phyloP scores from a whole-genome alignment of 495 filamentous ascomycete genomes.

The Ascobolus immersus region DNA sequence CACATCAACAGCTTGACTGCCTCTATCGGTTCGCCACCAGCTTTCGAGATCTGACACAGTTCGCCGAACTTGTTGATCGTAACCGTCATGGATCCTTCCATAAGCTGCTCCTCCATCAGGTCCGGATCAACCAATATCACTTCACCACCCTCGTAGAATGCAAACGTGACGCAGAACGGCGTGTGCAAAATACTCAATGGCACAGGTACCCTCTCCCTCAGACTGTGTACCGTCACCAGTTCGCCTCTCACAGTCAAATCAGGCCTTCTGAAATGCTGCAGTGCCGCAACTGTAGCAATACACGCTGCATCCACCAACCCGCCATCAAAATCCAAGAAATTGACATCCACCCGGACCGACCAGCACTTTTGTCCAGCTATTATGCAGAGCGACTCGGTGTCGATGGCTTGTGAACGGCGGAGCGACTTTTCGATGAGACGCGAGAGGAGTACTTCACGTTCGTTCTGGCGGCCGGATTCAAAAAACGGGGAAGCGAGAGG shows the following conservation, averaged over 20 bases:
- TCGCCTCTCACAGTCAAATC: slow-evolving; percentile 67
- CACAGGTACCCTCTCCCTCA: slow-evolving; percentile 72
- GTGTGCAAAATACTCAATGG: slow-evolving; percentile 69
- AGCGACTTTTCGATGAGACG: slow-evolving; percentile 78
- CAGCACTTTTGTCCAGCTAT: slow-evolving; percentile 74
- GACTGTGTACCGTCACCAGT: slow-evolving; percentile 49
- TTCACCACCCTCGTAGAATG: slow-evolving; percentile 41
- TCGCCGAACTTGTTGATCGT: slow-evolving; percentile 74
- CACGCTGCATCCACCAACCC: slow-evolving; percentile 65
- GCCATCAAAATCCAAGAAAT: slow-evolving; percentile 72
- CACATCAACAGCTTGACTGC: slow-evolving; percentile 49
- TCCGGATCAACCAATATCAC: slow-evolving; percentile 45
- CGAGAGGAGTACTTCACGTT: slow-evolving; percentile 59
- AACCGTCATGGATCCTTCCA: slow-evolving; percentile 61
- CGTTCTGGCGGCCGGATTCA: slow-evolving; percentile 55
- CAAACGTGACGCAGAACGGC: slow-evolving; percentile 68
- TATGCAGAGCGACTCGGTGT: slow-evolving; percentile 87
- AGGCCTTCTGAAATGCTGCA: slow-evolving; percentile 71
- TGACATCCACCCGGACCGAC: slow-evolving; percentile 66
- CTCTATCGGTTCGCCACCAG: slow-evolving; percentile 55
- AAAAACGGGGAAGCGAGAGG: slow-evolving; percentile 84
- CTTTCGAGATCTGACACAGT: slow-evolving; percentile 72
- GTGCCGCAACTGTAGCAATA: slow-evolving; percentile 59
- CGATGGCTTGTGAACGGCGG: slow-evolving; percentile 68
- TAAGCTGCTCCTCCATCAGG: slow-evolving; percentile 59